Base-by-base conservation (phyloP, 2,329 filamentous ascomycete species). In the Scedosporium dehoogii region DNA sequence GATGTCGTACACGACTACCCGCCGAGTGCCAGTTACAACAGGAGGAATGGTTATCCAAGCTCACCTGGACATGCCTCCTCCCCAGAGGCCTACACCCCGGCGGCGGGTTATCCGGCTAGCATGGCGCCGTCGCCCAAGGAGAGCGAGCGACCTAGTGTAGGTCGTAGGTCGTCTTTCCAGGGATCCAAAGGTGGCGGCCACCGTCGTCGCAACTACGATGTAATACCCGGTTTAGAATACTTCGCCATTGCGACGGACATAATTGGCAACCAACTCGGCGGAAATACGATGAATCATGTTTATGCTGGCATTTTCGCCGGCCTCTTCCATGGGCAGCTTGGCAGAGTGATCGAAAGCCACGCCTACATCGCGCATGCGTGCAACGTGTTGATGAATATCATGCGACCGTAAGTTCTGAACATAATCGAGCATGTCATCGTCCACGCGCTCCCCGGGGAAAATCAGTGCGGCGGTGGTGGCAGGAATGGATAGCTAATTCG, bases 191-290 rank as follows among this genome's bases (percentile, higher is more conserved):
- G 41, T 63, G 60, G 3, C 33, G 14, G 10, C 65, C 66, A 68
- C 69, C 1, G 66, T 68, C 72, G 73, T 61, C 80, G 83, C 67
- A 96, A 96, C 70, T 81, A 94, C 59, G 92, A 97, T 69, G 82
- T 89, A 6, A 89, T 97, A 64, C 93, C 94, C 0, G 94, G 94
- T 0, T 78, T 97, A 63, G 89, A 92, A 33, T 97, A 97, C 71
- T 97, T 92, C 72, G 89, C 90, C 1, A 87, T 90, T 65, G 93
- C 92, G 2, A 88, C 88, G 1, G 89, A 94, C 65, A 96, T 97
- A 44, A 77, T 97, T 16, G 92, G 92, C 4, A 89, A 89, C 63
- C 86, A 94, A 59, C 81, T 86, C 42, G 92, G 90, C 12, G 89
- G 89, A 0, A 89, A 89, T 51, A 89, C 90, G 53, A 79, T 97